Percentiles rank a stretch among this genome's conserved stretches.
These are phyloP conservation scores for Lactarius akahatsu DNA, from an alignment of 768 basidiomycete genomes.

Conservation along the genomic window DNA sequence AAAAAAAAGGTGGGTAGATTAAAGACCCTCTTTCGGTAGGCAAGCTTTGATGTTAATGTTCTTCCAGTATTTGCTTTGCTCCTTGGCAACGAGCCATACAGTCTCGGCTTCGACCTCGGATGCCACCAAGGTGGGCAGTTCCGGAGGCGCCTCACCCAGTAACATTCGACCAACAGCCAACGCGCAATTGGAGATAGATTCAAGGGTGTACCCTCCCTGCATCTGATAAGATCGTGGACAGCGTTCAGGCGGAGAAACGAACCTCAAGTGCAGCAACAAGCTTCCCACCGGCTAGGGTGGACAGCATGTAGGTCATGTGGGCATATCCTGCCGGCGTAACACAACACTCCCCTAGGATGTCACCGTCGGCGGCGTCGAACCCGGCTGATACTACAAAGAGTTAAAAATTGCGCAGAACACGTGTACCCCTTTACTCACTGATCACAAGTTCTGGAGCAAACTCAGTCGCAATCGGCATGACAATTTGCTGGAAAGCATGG, in stretches of 20 bases:
- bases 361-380: slow-evolving; percentile 94
- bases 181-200: slow-evolving; percentile 84
- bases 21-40: slow-evolving; percentile 75
- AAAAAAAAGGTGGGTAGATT: not conserved
- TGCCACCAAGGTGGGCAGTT: slow-evolving; percentile 69
- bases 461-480: slow-evolving; percentile 97
- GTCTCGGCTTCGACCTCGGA: slow-evolving; percentile 85
- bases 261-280: slow-evolving; percentile 95
- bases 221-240: slow-evolving; percentile 5
- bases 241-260: slow-evolving; percentile 22
- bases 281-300: slow-evolving; percentile 81
- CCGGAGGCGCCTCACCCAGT: slow-evolving; percentile 84
- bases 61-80: slow-evolving; percentile 93
- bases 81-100: slow-evolving; percentile 80
- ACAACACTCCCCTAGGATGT: slow-evolving; percentile 86
- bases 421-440: slow-evolving; percentile 51
- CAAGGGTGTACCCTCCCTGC: slow-evolving; percentile 94
- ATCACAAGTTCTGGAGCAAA: slow-evolving; percentile 96
- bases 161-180: slow-evolving; percentile 84
- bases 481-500: slow-evolving; percentile 90
- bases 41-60: slow-evolving; percentile 76
- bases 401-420: not conserved
- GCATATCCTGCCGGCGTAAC: slow-evolving; percentile 93
- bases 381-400: slow-evolving; percentile 82
- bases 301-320: slow-evolving; percentile 98